Base-by-base conservation (phyloP, 345 rosid species). In the Geranium brycei region DNA sequence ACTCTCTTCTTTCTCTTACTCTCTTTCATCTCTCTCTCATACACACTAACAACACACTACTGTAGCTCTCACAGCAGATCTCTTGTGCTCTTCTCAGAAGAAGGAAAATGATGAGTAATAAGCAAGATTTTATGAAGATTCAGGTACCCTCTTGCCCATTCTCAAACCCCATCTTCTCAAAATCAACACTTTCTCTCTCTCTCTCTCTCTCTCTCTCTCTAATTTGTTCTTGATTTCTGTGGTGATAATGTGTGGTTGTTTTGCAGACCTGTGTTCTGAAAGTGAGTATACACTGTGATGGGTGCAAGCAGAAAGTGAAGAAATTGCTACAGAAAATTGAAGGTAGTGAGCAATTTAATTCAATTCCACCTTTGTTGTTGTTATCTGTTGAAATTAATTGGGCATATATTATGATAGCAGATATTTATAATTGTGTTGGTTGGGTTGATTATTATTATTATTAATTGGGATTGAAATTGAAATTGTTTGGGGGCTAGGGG, bases 271-370 rank as follows among this genome's bases (percentile, higher is more conserved):
- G 86, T 81, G 87, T 83, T 70, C 83, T 93, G 57, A 88, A 79
- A 73, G 96, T 93, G 61, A 86, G 85, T 65, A 88, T 93, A 30
- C 89, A 88, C 79, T 93, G 99, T 67, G 99, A 88, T 81, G 99
- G 99, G 7, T 93, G 99, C 68, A 82, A 81, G 75, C 79, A 78
- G 74, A 93, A 88, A 81, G 83, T 93, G 28, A 87, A 70, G 92
- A 93, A 85, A 67, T 76, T 78, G 32, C 66, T 93, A 65, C 89
- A 80, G 73, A 93, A 93, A 77, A 78, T 85, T 40, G 91, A 87
- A 62, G 99, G 99, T 90, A 55, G 70, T 69, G 53, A 47, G 70
- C 64, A 62, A 60, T 61, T 51, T 18, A 58, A 0, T 5, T 51
- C 58, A 16, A 60, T 61, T 23, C 14, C 23, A 19, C 55, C 11